These are phyloP conservation scores for Ziziphus jujuba DNA, from an alignment of 306 rosid species.

Conservation along the genomic window DNA sequence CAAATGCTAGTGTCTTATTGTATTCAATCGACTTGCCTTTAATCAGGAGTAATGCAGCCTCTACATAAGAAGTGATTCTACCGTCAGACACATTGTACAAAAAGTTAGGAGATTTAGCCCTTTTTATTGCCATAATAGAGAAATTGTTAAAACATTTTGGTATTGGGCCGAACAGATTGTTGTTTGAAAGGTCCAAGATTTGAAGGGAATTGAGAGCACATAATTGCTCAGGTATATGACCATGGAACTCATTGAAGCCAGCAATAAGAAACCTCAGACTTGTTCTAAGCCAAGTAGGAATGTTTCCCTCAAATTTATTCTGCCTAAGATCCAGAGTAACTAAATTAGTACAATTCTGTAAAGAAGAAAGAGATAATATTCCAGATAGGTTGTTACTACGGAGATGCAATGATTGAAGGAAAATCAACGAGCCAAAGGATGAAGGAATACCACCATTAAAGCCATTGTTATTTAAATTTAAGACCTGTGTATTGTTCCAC, in stretches of 20 bases:
- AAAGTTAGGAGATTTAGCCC: too few relatives aligned
- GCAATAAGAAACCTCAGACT: conserved; percentile 21
- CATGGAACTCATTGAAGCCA: conserved; percentile 5
- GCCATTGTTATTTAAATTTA: conserved; percentile 21
- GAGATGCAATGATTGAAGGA: neutral
- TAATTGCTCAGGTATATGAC: conserved; percentile 17
- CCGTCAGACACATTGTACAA: too few relatives aligned
- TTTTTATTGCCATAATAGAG: neutral
- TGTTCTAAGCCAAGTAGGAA: conserved; percentile 29
- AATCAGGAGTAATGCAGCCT: neutral
- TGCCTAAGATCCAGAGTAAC: conserved; percentile 26
- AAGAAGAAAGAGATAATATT: neutral
- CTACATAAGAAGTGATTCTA: too few relatives aligned
- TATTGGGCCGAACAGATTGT: neutral
- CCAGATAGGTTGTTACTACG: neutral
- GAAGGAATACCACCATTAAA: conserved; percentile 19
- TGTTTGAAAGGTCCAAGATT: conserved; percentile 18
- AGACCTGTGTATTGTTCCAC: neutral
- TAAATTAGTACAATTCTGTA: neutral
- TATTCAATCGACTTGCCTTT: neutral
- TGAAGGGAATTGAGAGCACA: neutral
- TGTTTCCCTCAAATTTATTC: conserved; percentile 22
- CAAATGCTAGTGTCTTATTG: neutral
- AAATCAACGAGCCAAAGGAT: neutral
- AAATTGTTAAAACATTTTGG: conserved; percentile 20